Conservation (phyloP, 441 rosid genomes). For the Populus trichocarpa region DNA sequence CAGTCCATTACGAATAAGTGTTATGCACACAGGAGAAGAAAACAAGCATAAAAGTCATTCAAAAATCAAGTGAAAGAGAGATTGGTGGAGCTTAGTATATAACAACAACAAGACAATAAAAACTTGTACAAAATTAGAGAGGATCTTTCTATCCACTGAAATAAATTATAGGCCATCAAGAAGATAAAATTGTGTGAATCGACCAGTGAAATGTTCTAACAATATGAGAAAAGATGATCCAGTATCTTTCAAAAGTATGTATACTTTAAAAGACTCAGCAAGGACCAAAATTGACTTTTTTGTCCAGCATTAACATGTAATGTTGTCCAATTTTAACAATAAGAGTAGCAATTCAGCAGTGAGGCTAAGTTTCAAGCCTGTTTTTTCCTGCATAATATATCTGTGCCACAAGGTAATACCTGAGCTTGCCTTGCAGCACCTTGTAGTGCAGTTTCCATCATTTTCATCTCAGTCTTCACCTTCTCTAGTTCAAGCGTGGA, state of each 20-base stretch:
- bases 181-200: not conserved
- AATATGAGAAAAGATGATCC: no score
- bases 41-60: not conserved
- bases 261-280: not conserved
- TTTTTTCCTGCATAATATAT: not conserved
- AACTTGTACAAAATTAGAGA: not conserved
- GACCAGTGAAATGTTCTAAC: not conserved
- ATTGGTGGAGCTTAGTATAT: not conserved
- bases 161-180: not conserved
- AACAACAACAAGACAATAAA: not conserved
- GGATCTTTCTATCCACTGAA: not conserved
- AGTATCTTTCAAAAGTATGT: not conserved
- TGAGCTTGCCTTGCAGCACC: constrained; percentile 99
- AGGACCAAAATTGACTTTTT: not conserved
- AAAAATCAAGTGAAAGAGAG: not conserved
- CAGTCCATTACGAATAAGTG: not conserved
- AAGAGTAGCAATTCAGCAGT: not conserved
- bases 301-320: not conserved
- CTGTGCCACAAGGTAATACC: constrained; percentile 39
- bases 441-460: constrained; percentile 93
- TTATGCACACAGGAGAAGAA: not conserved
- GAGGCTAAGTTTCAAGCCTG: not conserved
- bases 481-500: constrained; percentile 63
- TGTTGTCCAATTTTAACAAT: not conserved
- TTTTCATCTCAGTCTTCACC: constrained; percentile 78